These are phyloP conservation scores for Balansia obtecta DNA, from an alignment of 2,329 filamentous ascomycete species.

Conservation along the genomic window DNA sequence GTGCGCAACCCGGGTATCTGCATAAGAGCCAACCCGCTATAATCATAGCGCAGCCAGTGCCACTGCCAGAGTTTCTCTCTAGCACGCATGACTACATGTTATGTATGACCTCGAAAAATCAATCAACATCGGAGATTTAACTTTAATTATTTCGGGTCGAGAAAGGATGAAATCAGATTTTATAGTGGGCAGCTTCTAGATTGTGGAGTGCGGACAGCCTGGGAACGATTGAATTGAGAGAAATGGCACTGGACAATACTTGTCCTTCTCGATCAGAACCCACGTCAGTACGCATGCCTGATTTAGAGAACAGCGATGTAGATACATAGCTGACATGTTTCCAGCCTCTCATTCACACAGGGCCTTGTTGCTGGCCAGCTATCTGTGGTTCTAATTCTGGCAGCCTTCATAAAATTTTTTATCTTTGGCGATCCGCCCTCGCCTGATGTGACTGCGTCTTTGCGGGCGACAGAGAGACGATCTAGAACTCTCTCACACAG, in stretches of 20 bases:
- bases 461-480: conserved; percentile 62
- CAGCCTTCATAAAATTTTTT: conserved; percentile 98
- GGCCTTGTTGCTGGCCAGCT: conserved; percentile 89
- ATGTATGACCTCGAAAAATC: too few relatives aligned
- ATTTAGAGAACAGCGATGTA: not conserved
- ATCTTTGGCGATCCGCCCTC: conserved; percentile 93
- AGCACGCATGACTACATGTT: too few relatives aligned
- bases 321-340: not conserved
- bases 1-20: not conserved
- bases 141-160: too few relatives aligned
- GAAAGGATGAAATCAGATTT: not conserved
- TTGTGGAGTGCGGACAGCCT: not conserved
- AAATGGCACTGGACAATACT: conserved; percentile 25
- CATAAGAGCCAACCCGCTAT: conserved; percentile 1
- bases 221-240: not conserved
- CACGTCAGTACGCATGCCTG: conserved; percentile 26
- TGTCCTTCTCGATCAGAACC: conserved; percentile 32
- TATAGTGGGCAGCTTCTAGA: not conserved
- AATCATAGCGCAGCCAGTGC: not conserved
- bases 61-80: not conserved
- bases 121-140: too few relatives aligned
- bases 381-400: conserved; percentile 80
- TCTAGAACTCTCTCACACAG: conserved; percentile 65
- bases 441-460: conserved; percentile 64
- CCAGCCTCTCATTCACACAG: conserved; percentile 73